A percentile compares a stretch with the other conserved stretches of the same genome.
phyloP scores from a whole-genome alignment of 306 rosid genomes.

The Castanea mollissima region DNA sequence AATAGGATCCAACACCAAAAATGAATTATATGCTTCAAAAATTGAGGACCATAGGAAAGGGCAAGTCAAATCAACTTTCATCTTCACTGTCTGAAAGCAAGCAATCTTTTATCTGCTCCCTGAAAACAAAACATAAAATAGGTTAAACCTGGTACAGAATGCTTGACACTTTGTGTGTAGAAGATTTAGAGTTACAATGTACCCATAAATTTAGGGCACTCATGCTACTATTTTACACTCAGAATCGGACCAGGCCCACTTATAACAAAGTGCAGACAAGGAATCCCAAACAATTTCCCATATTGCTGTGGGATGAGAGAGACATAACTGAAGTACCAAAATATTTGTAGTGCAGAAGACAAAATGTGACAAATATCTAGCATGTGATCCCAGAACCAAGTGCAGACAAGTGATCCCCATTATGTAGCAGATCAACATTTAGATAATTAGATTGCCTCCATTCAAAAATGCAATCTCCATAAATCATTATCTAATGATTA shows the following conservation, averaged over 20 bases:
- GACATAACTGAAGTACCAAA: constrained; percentile 13
- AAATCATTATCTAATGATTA: background rate
- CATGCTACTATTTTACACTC: background rate
- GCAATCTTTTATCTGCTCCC: constrained; percentile 85
- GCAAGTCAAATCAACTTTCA: constrained; percentile 37
- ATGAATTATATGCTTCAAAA: background rate
- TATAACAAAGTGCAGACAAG: background rate
- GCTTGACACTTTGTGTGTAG: background rate
- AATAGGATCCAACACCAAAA: background rate
- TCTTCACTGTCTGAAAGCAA: constrained; percentile 73
- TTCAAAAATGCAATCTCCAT: background rate
- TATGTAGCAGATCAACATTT: background rate
- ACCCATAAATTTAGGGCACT: background rate
- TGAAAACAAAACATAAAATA: constrained; percentile 36
- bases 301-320: background rate
- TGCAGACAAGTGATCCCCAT: constrained; percentile 5
- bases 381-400: background rate
- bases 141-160: background rate
- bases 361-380: background rate
- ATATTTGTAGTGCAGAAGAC: background rate
- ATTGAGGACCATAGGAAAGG: constrained; percentile 10
- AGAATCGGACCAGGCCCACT: background rate
- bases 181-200: background rate
- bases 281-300: background rate
- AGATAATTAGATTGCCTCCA: background rate